Percentiles rank a stretch among this genome's conserved stretches.
Conservation (phyloP, 1,284 basidiomycete species). For the Spongiforma sp. region DNA sequence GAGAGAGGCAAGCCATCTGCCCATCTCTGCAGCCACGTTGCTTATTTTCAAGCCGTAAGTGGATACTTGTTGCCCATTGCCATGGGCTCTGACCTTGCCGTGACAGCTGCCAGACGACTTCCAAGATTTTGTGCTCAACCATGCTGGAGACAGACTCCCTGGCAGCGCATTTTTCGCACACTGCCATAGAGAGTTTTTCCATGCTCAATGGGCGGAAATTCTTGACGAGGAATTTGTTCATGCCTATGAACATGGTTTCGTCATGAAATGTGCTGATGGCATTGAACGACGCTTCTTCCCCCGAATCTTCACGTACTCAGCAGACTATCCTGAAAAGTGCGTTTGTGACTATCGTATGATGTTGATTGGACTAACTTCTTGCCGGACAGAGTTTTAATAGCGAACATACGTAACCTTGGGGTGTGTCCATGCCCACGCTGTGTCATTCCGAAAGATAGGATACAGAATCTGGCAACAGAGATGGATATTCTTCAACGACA, state of each 20-base stretch:
- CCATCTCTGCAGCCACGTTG: background rate
- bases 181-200: background rate
- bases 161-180: background rate
- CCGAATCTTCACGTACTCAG: background rate
- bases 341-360: background rate
- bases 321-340: conserved; percentile 5
- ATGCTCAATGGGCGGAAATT: background rate
- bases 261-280: background rate
- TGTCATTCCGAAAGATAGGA: background rate
- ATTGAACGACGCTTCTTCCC: background rate
- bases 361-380: background rate
- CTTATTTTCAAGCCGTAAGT: background rate
- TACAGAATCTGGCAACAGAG: background rate
- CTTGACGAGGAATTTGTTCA: background rate
- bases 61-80: background rate
- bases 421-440: background rate
- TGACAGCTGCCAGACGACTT: background rate
- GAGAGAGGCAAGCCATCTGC: background rate
- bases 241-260: background rate
- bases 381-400: background rate
- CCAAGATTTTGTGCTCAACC: background rate
- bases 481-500: background rate
- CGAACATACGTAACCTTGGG: background rate
- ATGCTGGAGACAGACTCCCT: background rate
- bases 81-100: background rate